Conservation (phyloP, 805 yeast genomes). For the Wilhelminamyces savonicus region DNA sequence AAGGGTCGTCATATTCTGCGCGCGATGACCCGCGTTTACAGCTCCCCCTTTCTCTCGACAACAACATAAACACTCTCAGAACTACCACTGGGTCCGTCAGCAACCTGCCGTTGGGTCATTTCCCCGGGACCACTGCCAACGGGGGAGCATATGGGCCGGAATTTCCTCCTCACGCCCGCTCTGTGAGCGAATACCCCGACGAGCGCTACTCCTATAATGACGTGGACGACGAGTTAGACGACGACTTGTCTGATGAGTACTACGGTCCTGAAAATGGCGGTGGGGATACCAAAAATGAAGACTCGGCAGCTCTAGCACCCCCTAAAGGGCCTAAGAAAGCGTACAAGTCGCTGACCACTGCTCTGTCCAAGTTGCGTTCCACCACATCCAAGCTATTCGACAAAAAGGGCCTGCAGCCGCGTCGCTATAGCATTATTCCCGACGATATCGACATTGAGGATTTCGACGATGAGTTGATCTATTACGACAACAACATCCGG, state of each 20-base stretch:
- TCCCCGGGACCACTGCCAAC: slow-evolving; percentile 9
- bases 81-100: too few relatives aligned
- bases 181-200: slow-evolving; percentile 21
- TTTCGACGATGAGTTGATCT: slow-evolving; percentile 46
- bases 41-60: too few relatives aligned
- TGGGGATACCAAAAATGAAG: too few relatives aligned
- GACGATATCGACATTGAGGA: slow-evolving; percentile 54
- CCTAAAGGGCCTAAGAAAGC: slow-evolving; percentile 15
- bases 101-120: slow-evolving; percentile 1
- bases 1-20: too few relatives aligned
- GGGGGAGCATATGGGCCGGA: too few relatives aligned
- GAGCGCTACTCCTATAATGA: slow-evolving; percentile 21
- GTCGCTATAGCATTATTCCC: slow-evolving; percentile 68
- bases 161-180: slow-evolving; percentile 2
- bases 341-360: slow-evolving; percentile 20
- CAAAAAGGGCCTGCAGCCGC: slow-evolving; percentile 62
- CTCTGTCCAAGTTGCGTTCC: slow-evolving; percentile 47
- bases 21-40: too few relatives aligned
- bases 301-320: too few relatives aligned
- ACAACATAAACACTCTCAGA: too few relatives aligned
- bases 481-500: slow-evolving; percentile 35
- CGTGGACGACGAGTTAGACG: slow-evolving; percentile 12
- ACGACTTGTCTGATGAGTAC: neutral
- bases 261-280: too few relatives aligned
- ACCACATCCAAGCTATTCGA: slow-evolving; percentile 73